A percentile compares a stretch with the other conserved stretches of the same genome.
These are phyloP conservation scores for Neurospora pannonica DNA, from an alignment of 495 filamentous ascomycete species.

Conservation along the genomic window DNA sequence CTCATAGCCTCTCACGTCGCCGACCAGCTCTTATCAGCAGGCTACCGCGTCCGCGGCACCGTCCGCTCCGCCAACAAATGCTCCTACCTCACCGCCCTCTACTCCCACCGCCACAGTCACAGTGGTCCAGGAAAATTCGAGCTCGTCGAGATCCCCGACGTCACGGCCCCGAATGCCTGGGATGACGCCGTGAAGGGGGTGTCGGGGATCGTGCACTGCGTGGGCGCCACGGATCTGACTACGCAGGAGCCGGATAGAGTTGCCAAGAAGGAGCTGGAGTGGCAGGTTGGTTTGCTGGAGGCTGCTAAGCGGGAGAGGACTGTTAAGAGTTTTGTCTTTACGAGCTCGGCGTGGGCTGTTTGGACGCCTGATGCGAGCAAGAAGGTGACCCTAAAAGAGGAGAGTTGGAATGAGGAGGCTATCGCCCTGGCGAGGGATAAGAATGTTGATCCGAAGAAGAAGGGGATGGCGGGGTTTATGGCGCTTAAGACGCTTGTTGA, in stretches of 20 bases:
- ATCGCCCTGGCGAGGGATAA: constrained; percentile 14
- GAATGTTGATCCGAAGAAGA: constrained; percentile 1
- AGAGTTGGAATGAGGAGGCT: constrained; percentile 23
- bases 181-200: constrained; percentile 16
- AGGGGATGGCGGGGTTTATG: constrained; percentile 25
- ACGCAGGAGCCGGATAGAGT: constrained; percentile 15
- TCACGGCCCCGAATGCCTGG: constrained; percentile 8
- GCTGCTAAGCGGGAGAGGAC: constrained; percentile 12
- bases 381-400: constrained; percentile 13
- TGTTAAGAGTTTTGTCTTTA: constrained; percentile 22
- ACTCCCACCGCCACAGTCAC: constrained; percentile 15
- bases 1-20: constrained; percentile 45
- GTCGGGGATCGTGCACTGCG: constrained; percentile 17
- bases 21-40: constrained; percentile 37
- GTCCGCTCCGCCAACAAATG: constrained; percentile 21
- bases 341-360: constrained; percentile 22
- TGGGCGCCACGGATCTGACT: constrained; percentile 11
- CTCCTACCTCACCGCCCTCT: constrained; percentile 12
- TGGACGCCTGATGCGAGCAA: constrained; percentile 20
- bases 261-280: constrained; percentile 16
- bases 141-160: constrained; percentile 19
- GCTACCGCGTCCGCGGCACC: constrained; percentile 45
- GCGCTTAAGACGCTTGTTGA: constrained; percentile 27
- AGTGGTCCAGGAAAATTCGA: constrained; percentile 7
- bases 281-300: constrained; percentile 19